Evolutionary conservation across 2,329 filamentous ascomycete genomes (phyloP).

Genomic region (Claviceps paspali): DNA sequence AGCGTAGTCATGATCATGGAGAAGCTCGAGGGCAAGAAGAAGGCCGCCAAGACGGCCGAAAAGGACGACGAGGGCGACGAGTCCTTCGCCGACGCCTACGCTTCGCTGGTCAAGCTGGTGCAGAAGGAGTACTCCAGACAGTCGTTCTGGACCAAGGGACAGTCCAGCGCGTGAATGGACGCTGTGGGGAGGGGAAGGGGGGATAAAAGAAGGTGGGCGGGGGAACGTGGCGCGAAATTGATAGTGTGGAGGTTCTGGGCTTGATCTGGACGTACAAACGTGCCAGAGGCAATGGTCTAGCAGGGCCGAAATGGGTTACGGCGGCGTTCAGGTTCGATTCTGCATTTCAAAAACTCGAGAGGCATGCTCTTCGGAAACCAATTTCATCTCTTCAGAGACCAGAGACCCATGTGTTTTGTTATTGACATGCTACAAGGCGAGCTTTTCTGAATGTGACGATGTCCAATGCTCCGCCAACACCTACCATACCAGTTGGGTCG

Average conservation of each 20-base stretch:
- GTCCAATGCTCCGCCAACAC: too few relatives aligned
- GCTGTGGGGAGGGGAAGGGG: too few relatives aligned
- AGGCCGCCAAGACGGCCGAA: slow-evolving; percentile 26
- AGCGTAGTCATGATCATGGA: slow-evolving; percentile 83
- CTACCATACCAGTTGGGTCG: too few relatives aligned
- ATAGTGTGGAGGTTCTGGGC: slow-evolving; percentile 2
- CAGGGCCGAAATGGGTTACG: slow-evolving; percentile 17
- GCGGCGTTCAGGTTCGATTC: slow-evolving; percentile 23
- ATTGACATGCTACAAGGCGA: too few relatives aligned
- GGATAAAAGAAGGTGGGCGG: too few relatives aligned
- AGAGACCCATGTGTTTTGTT: too few relatives aligned
- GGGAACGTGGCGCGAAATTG: too few relatives aligned
- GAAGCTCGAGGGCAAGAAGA: slow-evolving; percentile 33
- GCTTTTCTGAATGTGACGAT: neutral
- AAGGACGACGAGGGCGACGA: slow-evolving; percentile 33
- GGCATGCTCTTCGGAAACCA: neutral
- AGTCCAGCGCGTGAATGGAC: slow-evolving; percentile 14
- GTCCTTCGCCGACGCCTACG: slow-evolving; percentile 48
- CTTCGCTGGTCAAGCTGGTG: slow-evolving; percentile 48
- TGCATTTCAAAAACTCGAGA: slow-evolving; percentile 6
- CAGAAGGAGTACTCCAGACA: slow-evolving; percentile 50
- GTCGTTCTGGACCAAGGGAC: slow-evolving; percentile 31
- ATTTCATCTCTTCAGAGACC: neutral
- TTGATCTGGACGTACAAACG: slow-evolving; percentile 21
- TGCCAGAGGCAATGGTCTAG: slow-evolving; percentile 17